Conservation (phyloP, 2,329 filamentous ascomycete species). For the Trichoderma sp. region DNA sequence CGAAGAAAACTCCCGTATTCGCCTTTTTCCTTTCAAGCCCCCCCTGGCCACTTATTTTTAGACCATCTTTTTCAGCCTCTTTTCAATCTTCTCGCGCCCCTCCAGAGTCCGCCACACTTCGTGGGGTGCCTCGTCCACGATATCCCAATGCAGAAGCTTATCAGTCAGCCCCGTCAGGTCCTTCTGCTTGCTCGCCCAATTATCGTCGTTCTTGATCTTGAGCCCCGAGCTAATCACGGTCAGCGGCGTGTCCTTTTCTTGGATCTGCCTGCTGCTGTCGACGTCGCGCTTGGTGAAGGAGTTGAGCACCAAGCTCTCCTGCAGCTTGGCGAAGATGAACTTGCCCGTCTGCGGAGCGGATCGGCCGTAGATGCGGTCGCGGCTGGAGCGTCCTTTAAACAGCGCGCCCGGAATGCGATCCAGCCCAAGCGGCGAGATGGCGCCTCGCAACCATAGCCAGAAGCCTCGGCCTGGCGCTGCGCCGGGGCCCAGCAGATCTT, state of each 20-base stretch:
- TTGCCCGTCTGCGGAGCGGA: conserved; percentile 77
- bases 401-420: conserved; percentile 77
- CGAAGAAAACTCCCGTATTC: background rate
- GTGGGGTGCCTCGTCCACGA: conserved; percentile 80
- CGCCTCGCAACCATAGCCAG: conserved; percentile 78
- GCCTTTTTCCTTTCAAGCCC: background rate
- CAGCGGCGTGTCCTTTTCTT: conserved; percentile 70
- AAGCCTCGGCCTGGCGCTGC: conserved; percentile 72
- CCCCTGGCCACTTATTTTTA: conserved; percentile 24
- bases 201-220: conserved; percentile 60
- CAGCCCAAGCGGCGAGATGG: conserved; percentile 82
- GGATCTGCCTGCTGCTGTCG: conserved; percentile 72
- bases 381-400: conserved; percentile 73
- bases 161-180: conserved; percentile 78
- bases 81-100: conserved; percentile 73
- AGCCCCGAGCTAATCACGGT: conserved; percentile 80
- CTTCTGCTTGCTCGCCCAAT: conserved; percentile 82
- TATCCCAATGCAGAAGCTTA: conserved; percentile 78
- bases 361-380: conserved; percentile 81
- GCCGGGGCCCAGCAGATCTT: conserved; percentile 72
- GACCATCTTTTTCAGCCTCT: conserved; percentile 70
- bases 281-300: conserved; percentile 84
- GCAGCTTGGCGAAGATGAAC: conserved; percentile 83
- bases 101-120: conserved; percentile 77
- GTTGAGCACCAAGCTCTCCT: conserved; percentile 85